These are phyloP conservation scores for Fagus sylvatica DNA, from an alignment of 306 rosid genomes.

Conservation along the genomic window DNA sequence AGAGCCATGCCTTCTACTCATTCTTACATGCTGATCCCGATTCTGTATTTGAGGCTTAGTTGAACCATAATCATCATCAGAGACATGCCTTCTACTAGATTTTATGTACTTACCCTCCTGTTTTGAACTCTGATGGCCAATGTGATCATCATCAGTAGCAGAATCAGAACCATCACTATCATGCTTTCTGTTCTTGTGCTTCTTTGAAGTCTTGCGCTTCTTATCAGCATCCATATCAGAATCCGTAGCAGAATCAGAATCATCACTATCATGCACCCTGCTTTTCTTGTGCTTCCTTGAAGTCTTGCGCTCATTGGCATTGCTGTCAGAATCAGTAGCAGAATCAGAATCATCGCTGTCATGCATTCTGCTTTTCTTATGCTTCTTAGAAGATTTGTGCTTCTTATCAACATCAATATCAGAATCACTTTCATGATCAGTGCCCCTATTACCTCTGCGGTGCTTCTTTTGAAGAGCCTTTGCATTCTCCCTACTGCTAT, in stretches of 20 bases:
- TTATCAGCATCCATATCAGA: conserved; percentile 27
- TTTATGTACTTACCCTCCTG: conserved; percentile 18
- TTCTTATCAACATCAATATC: conserved; percentile 50
- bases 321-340: background rate
- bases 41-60: conserved; percentile 29
- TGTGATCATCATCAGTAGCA: conserved; percentile 22
- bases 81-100: conserved; percentile 33
- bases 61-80: conserved; percentile 30
- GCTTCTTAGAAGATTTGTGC: conserved; percentile 37
- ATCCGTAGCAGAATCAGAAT: conserved; percentile 24
- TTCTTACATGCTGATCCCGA: conserved; percentile 27
- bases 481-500: conserved; percentile 42
- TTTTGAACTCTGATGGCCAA: conserved; percentile 15
- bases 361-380: conserved; percentile 39
- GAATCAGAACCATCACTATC: conserved; percentile 31
- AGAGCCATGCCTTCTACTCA: too few relatives aligned
- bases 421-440: conserved; percentile 49
- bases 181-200: conserved; percentile 25
- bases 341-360: conserved; percentile 51
- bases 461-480: conserved; percentile 42
- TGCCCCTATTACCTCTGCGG: conserved; percentile 20
- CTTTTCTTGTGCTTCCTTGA: background rate
- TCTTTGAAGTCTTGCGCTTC: conserved; percentile 18
- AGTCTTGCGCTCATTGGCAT: background rate
- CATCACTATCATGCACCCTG: background rate